Evolutionary conservation across 192 early-diverging fungal genomes (phyloP).

Genomic region (Tieghemiomyces parasiticus): DNA sequence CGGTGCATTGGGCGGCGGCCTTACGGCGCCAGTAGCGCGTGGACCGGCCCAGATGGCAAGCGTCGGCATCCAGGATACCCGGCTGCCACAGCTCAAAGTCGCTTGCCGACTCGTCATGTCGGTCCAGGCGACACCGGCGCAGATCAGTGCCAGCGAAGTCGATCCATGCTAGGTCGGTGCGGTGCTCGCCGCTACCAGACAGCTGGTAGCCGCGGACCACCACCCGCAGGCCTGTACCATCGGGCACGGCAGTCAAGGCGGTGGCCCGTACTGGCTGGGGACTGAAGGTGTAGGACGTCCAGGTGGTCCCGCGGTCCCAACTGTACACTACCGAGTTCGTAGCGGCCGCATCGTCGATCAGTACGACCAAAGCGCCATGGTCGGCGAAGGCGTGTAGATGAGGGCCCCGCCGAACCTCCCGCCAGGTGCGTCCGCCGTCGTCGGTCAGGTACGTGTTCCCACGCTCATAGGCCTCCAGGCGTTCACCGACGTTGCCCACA

Average conservation of each 20-base stretch:
- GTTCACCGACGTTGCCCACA: conserved; percentile 73
- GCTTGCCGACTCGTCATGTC: conserved; percentile 32
- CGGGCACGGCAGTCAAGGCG: conserved; percentile 44
- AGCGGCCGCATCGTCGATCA: conserved; percentile 55
- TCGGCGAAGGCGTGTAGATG: conserved; percentile 79
- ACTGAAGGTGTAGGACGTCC: conserved; percentile 45
- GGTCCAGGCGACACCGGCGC: conserved; percentile 32
- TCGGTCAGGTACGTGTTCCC: conserved; percentile 64
- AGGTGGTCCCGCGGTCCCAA: conserved; percentile 63
- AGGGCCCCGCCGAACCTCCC: conserved; percentile 44
- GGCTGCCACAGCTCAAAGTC: conserved; percentile 91
- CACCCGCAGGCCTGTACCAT: conserved; percentile 52
- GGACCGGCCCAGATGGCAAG: conserved; percentile 42
- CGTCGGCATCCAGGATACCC: conserved; percentile 40
- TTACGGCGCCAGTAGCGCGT: conserved; percentile 64
- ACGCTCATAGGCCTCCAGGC: conserved; percentile 38
- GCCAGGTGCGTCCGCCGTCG: conserved; percentile 80
- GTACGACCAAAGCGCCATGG: conserved; percentile 68
- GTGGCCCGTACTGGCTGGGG: conserved; percentile 40
- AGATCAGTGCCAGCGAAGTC: conserved; percentile 38
- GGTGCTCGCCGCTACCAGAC: conserved; percentile 11
- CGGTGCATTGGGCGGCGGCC: conserved; percentile 42
- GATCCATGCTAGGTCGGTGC: conserved; percentile 27
- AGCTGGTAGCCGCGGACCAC: conserved; percentile 45
- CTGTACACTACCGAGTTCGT: conserved; percentile 55